Evolutionary conservation across 768 basidiomycete genomes (phyloP).

Genomic region (Mycena olivaceomarginata): DNA sequence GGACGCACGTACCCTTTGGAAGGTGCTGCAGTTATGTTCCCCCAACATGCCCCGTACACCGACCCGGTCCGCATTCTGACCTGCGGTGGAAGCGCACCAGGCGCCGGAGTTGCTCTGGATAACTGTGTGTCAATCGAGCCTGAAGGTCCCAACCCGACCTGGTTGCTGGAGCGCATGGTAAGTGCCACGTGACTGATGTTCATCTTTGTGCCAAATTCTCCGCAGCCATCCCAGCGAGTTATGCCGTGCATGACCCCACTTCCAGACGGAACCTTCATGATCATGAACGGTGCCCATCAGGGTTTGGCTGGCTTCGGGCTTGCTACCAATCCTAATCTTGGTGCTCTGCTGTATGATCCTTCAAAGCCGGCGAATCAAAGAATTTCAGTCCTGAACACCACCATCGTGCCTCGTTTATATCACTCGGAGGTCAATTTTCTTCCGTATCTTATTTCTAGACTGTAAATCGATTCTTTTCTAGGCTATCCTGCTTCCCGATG

Average conservation of each 20-base stretch:
- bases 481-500: slow-evolving; percentile 84
- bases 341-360: slow-evolving; percentile 84
- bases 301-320: slow-evolving; percentile 87
- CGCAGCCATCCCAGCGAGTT: slow-evolving; percentile 60
- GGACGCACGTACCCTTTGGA: slow-evolving; percentile 60
- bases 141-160: slow-evolving; percentile 75
- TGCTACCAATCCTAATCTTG: slow-evolving; percentile 76
- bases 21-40: slow-evolving; percentile 82
- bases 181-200: slow-evolving; percentile 45
- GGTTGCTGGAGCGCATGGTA: slow-evolving; percentile 91
- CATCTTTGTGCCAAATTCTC: neutral
- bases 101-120: slow-evolving; percentile 57
- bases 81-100: slow-evolving; percentile 85
- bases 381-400: slow-evolving; percentile 79
- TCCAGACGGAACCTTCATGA: slow-evolving; percentile 84
- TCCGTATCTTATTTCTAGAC: slow-evolving; percentile 48
- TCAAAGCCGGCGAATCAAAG: slow-evolving; percentile 74
- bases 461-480: slow-evolving; percentile 46
- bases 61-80: slow-evolving; percentile 81
- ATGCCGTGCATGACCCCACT: slow-evolving; percentile 71
- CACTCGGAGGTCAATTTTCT: slow-evolving; percentile 70
- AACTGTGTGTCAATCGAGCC: slow-evolving; percentile 71
- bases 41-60: slow-evolving; percentile 84
- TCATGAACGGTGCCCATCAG: slow-evolving; percentile 65
- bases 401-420: slow-evolving; percentile 85